Percentiles rank a stretch among this genome's conserved stretches.
These are phyloP conservation scores for Colletotrichum incanum DNA, from an alignment of 2,329 filamentous ascomycete species.

Conservation along the genomic window DNA sequence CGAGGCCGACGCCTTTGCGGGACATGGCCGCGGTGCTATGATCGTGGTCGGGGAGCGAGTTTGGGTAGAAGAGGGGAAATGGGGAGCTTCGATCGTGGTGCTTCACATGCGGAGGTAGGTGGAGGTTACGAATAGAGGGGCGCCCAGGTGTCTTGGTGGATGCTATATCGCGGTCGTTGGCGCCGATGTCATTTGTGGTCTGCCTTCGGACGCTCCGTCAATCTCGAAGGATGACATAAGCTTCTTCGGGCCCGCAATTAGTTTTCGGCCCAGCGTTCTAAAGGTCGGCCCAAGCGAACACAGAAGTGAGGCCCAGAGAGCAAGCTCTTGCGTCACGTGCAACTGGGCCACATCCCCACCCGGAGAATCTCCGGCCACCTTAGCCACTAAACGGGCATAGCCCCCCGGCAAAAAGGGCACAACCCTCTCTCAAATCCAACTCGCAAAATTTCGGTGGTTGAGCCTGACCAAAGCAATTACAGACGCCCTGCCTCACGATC, in stretches of 20 bases:
- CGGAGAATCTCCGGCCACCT: conserved; percentile 31
- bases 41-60: background rate
- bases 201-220: background rate
- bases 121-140: conserved; percentile 19
- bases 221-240: conserved; percentile 34
- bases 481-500: conserved; percentile 33
- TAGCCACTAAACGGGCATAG: conserved; percentile 22
- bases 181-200: conserved; percentile 21
- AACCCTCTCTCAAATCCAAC: conserved; percentile 38
- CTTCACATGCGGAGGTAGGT: conserved; percentile 4
- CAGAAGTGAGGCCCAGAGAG: background rate
- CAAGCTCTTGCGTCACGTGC: conserved; percentile 19
- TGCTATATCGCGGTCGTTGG: conserved; percentile 14
- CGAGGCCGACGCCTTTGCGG: conserved; percentile 89
- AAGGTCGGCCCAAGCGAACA: background rate
- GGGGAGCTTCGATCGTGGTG: background rate
- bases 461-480: conserved; percentile 8
- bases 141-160: conserved; percentile 15
- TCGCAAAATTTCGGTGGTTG: conserved; percentile 27
- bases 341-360: background rate
- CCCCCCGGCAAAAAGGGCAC: conserved; percentile 29
- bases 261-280: background rate
- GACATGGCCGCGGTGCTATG: conserved; percentile 65
- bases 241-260: background rate
- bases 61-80: background rate